Evolutionary conservation across 176 grass and related monocot species (phyloP), one percentile per base, ranked within the genome.

Genomic region (Rhipidocladum racemiflorum): DNA sequence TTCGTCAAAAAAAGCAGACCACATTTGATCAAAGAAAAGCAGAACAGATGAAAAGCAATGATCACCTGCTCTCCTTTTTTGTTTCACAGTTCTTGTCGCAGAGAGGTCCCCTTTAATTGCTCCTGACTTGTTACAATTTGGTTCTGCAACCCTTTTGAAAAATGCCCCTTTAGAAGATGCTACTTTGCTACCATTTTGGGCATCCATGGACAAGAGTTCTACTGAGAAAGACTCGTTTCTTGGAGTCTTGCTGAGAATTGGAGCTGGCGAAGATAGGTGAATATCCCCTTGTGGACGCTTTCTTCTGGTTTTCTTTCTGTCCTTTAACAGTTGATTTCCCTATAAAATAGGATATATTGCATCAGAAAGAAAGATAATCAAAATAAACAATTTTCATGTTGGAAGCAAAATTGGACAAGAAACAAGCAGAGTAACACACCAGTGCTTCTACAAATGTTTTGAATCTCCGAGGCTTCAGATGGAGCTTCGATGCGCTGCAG

Each of bases 361-460:
- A 40, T 90, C 28, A 71, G 70, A 78, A 85, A 71, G 45, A 85
- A 30, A 84, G 65, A 12, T 54, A 61, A 53, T 35, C 51, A 74
- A 83, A 68, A 10, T 9, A 28, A 62, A 29, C 2, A 56, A 6
- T 18, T 35, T 32, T 25, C 42, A 59, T 72, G 76, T 62, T 81
- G 27, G n/a, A 49, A 12, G 21, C 32, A 24, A 86, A 84, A 15
- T 25, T 49, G 35, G 80, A 61, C 34, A 61, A 51, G 35, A 75
- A 75, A 53, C 18, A 42, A 67, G 18, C 14, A 54, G 27, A 82
- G 36, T 69, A 84, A 76, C 72, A 38, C 38, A 97, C 95, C 88
- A 99, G 83, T 87, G 97, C 93, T 87, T 99, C 97, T 66, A 99
- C 87, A 85, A 99, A 99, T 91, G 90, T 90, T 86, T 99, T 99